Evolutionary conservation across 106 monocot genomes (phyloP), one percentile per base, ranked within the genome.

Genomic region (Alisma plantagoaquatica): DNA sequence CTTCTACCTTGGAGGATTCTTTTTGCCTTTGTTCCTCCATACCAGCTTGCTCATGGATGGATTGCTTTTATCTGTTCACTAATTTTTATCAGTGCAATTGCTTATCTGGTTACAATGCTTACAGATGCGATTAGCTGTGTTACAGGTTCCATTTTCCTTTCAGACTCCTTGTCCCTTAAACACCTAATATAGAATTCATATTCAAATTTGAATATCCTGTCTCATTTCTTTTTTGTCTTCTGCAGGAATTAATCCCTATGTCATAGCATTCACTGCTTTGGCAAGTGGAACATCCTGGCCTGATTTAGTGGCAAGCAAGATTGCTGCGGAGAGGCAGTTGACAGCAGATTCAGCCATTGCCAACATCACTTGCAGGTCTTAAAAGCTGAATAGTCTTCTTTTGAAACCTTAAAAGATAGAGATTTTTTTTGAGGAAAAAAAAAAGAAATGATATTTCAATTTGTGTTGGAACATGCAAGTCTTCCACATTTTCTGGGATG

Each of bases 331-430:
- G 26, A 69, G 89, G 44, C 89, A 90, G 61, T 12, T 76, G 27
- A 90, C 89, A 29, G 89, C 89, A 8, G 89, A 83, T 56, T 83
- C 83, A 24, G 76, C 89, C 32, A 83, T 90, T 48, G 79, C 89
- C 17, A 83, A 90, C 55, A 90, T 90, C 51, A 90, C 79, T 30
- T 90, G 89, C 89, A 90, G 89, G 89, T 90, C n/a, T n/a, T n/a
- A n/a, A n/a, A n/a, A n/a, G n/a, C n/a, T n/a, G n/a, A n/a, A n/a
- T n/a, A n/a, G n/a, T n/a, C n/a, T n/a, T n/a, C n/a, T n/a, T n/a
- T n/a, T n/a, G n/a, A n/a, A n/a, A n/a, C n/a, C n/a, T n/a, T n/a
- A n/a, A n/a, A n/a, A n/a, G n/a, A n/a, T n/a, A n/a, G n/a, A n/a
- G n/a, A n/a, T n/a, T n/a, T n/a, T n/a, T n/a, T n/a, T n/a, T n/a